Conservation (phyloP, 192 early-diverging fungal genomes). For the Backusella westeae region DNA sequence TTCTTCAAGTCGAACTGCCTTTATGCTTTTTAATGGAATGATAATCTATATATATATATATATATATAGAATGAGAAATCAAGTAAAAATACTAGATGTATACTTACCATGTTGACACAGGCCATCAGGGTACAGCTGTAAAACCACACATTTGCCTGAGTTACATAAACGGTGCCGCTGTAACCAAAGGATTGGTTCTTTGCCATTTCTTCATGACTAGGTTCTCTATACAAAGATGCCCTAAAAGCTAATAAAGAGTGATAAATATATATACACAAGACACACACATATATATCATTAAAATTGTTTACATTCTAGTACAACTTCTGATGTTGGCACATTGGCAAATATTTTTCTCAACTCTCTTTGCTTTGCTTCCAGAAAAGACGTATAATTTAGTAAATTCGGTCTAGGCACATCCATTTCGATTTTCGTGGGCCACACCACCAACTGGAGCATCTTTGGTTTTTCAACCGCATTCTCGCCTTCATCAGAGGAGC, state of each 20-base stretch:
- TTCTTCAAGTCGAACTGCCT: slow-evolving; percentile 29
- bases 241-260: slow-evolving; percentile 12
- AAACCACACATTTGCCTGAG: slow-evolving; percentile 61
- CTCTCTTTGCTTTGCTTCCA: slow-evolving; percentile 16
- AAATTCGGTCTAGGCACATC: slow-evolving; percentile 15
- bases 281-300: slow-evolving; percentile 23
- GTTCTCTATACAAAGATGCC: slow-evolving; percentile 21
- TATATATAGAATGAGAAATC: neutral
- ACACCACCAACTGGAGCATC: slow-evolving; percentile 12
- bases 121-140: slow-evolving; percentile 61
- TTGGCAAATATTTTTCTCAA: slow-evolving; percentile 23
- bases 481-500: neutral
- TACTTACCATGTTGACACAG: slow-evolving; percentile 54
- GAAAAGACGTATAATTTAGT: neutral
- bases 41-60: slow-evolving; percentile 43
- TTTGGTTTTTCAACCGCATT: neutral
- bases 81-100: neutral
- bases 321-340: slow-evolving; percentile 24
- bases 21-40: slow-evolving; percentile 41
- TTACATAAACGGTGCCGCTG: slow-evolving; percentile 53
- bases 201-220: neutral
- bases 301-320: slow-evolving; percentile 26
- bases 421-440: slow-evolving; percentile 29
- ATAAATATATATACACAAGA: neutral
- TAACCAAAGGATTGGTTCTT: slow-evolving; percentile 18